Evolutionary conservation across 768 basidiomycete genomes (phyloP).

Genomic region (Lentinula lateritia): DNA sequence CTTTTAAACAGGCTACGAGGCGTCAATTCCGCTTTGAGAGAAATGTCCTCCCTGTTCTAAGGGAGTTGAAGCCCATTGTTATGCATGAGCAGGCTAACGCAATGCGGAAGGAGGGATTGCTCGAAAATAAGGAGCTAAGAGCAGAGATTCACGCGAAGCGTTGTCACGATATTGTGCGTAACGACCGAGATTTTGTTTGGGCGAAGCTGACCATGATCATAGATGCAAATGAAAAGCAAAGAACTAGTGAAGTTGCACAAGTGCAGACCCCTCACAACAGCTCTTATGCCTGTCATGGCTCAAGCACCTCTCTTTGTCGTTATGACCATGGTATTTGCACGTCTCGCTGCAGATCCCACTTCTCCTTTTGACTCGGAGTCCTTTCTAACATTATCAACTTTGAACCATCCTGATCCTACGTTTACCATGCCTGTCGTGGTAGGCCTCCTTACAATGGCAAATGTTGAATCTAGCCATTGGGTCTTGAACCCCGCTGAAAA

Average conservation of each 20-base stretch:
- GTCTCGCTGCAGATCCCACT: conserved; percentile 51
- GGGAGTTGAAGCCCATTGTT: conserved; percentile 39
- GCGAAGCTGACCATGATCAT: neutral
- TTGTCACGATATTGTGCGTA: conserved; percentile 41
- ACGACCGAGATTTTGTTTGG: neutral
- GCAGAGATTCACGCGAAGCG: conserved; percentile 43
- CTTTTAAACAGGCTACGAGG: conserved; percentile 46
- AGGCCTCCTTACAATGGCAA: conserved; percentile 71
- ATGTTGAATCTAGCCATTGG: conserved; percentile 76
- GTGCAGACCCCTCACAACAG: conserved; percentile 53
- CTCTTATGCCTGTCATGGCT: conserved; percentile 53
- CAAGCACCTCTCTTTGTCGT: conserved; percentile 73
- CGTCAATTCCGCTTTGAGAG: conserved; percentile 58
- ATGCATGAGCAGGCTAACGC: neutral
- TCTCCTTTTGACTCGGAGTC: conserved; percentile 71
- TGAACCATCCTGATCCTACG: conserved; percentile 69
- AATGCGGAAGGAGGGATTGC: conserved; percentile 52
- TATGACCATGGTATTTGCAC: conserved; percentile 53
- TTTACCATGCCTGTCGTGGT: conserved; percentile 63
- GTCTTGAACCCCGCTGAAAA: conserved; percentile 56
- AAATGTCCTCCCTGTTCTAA: conserved; percentile 51
- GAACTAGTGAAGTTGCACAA: conserved; percentile 55
- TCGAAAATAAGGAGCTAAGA: conserved; percentile 49
- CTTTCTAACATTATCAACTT: conserved; percentile 66
- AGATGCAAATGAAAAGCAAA: conserved; percentile 20